Evolutionary conservation across 768 basidiomycete species (phyloP), one percentile per base, ranked within the genome.

Genomic region (Russula sp.): DNA sequence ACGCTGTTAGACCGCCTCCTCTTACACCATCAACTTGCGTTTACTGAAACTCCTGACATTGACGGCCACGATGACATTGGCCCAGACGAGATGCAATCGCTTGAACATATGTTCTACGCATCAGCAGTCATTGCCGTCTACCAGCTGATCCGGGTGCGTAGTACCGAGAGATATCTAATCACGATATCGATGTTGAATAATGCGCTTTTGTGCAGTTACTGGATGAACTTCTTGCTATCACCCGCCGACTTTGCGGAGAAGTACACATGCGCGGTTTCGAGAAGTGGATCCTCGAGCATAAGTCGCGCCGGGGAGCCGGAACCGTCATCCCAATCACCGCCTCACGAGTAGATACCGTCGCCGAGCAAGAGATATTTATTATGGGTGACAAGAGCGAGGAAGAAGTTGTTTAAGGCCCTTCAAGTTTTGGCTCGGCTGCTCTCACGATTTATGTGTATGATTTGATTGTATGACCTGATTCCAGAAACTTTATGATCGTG

Each of bases 1-100:
- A 67, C 66, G 24, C 49, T 69, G 30, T 56, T 67, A 36, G 64
- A 65, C 11, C 64, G 64, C 55, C 55, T 65, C 48, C 49, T 65
- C 38, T 46, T 65, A 22, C 59, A 65, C 10, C 64, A 65, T 28
- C 49, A 36, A 8, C 20, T 38, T 36, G 40, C 20, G 22, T 40
- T 16, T 18, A 22, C 5, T 16, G 18, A 54, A 8, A 65, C 49
- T 22, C 53, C 36, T 11, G 64, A 61, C 1, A 50, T 61, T 9
- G 60, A 61, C n/a, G n/a, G 14, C n/a, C 24, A 4, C 11, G 52
- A 20, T 4, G 49, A 26, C 26, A 65, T 65, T 26, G 64, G 55
- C 10, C 64, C 57, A 3, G 64, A 65, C 7, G 59, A 40, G 38
- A 30, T 52, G 49, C 64, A 65, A 28, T 65, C 64, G 24, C 9